Percentiles rank a stretch among this genome's conserved stretches.
Evolutionary conservation across 495 filamentous ascomycete genomes (phyloP).

Genomic region (Trichoderma orchidacearum): DNA sequence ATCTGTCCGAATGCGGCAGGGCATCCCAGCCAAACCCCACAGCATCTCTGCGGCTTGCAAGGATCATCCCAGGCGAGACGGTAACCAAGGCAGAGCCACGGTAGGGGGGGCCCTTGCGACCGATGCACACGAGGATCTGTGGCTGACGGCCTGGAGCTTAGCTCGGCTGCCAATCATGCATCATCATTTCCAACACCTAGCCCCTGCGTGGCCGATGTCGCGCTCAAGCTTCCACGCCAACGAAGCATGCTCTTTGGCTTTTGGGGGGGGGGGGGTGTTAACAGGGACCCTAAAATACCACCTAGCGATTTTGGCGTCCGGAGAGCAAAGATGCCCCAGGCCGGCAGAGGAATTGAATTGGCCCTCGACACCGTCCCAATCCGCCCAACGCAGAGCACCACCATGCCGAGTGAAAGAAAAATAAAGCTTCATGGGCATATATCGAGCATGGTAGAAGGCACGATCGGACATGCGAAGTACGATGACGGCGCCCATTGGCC

Average conservation of each 20-base stretch:
- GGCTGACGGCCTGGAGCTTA: not conserved
- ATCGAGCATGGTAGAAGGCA: too few relatives aligned
- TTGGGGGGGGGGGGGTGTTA: too few relatives aligned
- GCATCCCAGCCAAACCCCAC: not conserved
- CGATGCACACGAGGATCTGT: not conserved
- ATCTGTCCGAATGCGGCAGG: not conserved
- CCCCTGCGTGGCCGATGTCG: not conserved
- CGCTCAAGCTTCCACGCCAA: not conserved
- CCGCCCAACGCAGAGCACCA: not conserved
- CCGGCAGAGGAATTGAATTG: not conserved
- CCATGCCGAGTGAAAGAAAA: too few relatives aligned
- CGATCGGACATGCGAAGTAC: too few relatives aligned
- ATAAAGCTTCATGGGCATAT: too few relatives aligned
- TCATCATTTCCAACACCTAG: not conserved
- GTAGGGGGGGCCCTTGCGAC: not conserved
- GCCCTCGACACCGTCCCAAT: not conserved
- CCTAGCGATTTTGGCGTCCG: not conserved
- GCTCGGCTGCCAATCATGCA: not conserved
- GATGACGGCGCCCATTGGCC: too few relatives aligned
- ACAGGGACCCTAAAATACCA: not conserved
- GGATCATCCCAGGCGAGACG: not conserved
- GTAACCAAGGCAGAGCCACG: too few relatives aligned
- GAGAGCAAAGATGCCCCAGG: not conserved
- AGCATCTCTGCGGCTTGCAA: not conserved
- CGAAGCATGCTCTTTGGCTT: not conserved